Evolutionary conservation across 352 stramenopile genomes (phyloP), one percentile per base, ranked within the genome.

Genomic region (Pythium utonaiense): DNA sequence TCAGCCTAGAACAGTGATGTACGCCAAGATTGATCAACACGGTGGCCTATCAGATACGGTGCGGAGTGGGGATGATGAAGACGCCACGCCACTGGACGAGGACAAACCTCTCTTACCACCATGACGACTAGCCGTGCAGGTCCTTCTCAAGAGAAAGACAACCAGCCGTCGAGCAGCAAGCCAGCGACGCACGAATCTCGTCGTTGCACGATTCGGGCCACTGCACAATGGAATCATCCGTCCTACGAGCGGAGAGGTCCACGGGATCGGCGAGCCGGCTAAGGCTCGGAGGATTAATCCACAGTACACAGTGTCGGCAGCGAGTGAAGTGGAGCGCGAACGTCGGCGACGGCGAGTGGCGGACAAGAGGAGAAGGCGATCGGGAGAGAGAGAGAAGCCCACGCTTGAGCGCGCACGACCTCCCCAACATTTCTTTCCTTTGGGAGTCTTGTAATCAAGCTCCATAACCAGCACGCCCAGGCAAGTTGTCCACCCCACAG

Each of bases 361-460:
- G 40, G 31, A 60, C 49, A 60, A 66, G 58, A 60, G 30, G 22
- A 41, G 7, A 52, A 66, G 58, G 51, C 58, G 50, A 66, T 61
- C 42, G 45, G 47, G 50, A 19, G 17, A 27, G 27, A 48, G 24
- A 14, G 30, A 28, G n/a, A 34, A 22, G 47, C 47, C 22, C 24
- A 36, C 28, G 25, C 27, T 6, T n/a, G 14, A 16, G 16, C 54
- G 22, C 22, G 27, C 74, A 79, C 77, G 80, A 52, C 66, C 78
- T 87, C 79, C 78, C 71, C 79, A 64, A 48, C 75, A 89, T 89
- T 89, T 87, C 77, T 74, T 62, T 86, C 77, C 77, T 80, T 86
- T 85, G 78, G 58, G 41, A 45, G 38, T 49, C 41, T 49, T 30
- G 19, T 3, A 3, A 10, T n/a, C 19, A 16, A 60, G 16, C 41